Evolutionary conservation across 768 basidiomycete genomes (phyloP).

Genomic region (Kwoniella pini): DNA sequence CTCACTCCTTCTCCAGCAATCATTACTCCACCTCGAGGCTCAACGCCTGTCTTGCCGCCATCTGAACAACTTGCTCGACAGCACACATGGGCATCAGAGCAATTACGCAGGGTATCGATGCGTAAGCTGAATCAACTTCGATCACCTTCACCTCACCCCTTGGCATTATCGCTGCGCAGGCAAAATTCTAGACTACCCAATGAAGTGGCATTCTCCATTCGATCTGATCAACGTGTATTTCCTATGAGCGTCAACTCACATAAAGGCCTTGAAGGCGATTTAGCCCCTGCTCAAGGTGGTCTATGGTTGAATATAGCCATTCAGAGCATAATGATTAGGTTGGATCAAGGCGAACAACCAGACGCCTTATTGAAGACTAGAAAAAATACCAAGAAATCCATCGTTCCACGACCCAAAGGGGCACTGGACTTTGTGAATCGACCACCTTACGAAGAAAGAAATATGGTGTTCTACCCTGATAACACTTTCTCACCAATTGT

Average conservation of each 20-base stretch:
- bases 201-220: slow-evolving; percentile 41
- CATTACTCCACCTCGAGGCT: slow-evolving; percentile 9
- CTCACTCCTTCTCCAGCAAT: slow-evolving; percentile 27
- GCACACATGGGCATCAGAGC: slow-evolving; percentile 30
- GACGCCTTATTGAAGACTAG: slow-evolving; percentile 13
- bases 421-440: slow-evolving; percentile 38
- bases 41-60: slow-evolving; percentile 11
- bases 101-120: slow-evolving; percentile 34
- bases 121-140: slow-evolving; percentile 38
- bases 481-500: slow-evolving; percentile 33
- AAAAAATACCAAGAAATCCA: not conserved
- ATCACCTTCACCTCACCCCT: slow-evolving; percentile 43
- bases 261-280: slow-evolving; percentile 10
- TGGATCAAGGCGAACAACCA: slow-evolving; percentile 29
- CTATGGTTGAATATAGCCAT: slow-evolving; percentile 28
- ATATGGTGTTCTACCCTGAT: slow-evolving; percentile 38
- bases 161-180: slow-evolving; percentile 30
- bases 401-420: slow-evolving; percentile 25
- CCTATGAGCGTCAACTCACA: slow-evolving; percentile 35
- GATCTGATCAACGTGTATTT: slow-evolving; percentile 37
- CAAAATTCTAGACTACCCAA: slow-evolving; percentile 38
- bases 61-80: slow-evolving; percentile 12
- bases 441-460: slow-evolving; percentile 46
- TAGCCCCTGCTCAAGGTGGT: slow-evolving; percentile 30
- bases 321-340: slow-evolving; percentile 18